A percentile compares a stretch with the other conserved stretches of the same genome.
These are phyloP conservation scores for Apiotrichum brassicae DNA, from an alignment of 1,284 basidiomycete genomes.

Conservation along the genomic window DNA sequence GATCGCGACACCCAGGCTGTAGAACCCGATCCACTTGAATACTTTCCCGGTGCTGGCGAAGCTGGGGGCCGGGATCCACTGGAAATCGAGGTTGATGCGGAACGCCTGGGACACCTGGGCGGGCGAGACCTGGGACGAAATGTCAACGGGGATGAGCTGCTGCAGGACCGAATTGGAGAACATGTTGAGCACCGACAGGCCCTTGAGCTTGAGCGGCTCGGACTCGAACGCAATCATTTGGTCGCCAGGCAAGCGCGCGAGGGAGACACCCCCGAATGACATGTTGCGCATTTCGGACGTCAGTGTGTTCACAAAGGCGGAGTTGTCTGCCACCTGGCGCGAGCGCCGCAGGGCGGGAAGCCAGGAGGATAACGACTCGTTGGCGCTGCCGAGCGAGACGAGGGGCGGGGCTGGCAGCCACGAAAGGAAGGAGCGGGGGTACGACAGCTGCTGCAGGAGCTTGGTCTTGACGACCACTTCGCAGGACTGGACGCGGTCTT, in stretches of 20 bases:
- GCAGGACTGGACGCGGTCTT: conserved; percentile 53
- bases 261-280: conserved; percentile 49
- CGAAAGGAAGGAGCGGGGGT: too few species aligned
- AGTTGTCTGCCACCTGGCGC: too few species aligned
- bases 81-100: conserved; percentile 18
- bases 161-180: conserved; percentile 60
- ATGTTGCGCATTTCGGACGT: too few species aligned
- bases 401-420: too few species aligned
- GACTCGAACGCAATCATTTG: conserved; percentile 1
- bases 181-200: conserved; percentile 60
- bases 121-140: conserved; percentile 55
- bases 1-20: conserved; percentile 50
- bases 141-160: conserved; percentile 49
- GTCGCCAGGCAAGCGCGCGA: conserved; percentile 37
- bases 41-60: not conserved
- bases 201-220: conserved; percentile 34
- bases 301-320: too few species aligned
- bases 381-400: too few species aligned
- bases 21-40: conserved; percentile 28
- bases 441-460: too few species aligned
- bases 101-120: conserved; percentile 53
- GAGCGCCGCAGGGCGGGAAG: too few species aligned
- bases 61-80: conserved; percentile 18
- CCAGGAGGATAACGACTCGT: too few species aligned
- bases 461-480: not conserved